phyloP scores from a whole-genome alignment of 371 early-diverging fungal species.

The Blyttiomyces sp. region DNA sequence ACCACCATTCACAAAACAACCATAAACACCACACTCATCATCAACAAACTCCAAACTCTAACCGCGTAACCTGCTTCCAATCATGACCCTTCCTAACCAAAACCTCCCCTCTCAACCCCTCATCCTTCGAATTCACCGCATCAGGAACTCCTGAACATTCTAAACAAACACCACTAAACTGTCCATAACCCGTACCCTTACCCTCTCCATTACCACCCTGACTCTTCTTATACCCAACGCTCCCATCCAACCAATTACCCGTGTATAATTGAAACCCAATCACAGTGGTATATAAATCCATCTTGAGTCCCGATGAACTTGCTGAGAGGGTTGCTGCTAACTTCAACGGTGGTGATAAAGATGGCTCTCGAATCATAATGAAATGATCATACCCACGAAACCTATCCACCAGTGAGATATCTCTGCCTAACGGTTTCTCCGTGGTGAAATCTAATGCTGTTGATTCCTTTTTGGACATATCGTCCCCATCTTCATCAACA shows the following conservation, averaged over 20 bases:
- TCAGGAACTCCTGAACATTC: conserved; percentile 68
- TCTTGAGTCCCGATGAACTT: conserved; percentile 51
- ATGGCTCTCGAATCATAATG: conserved; percentile 50
- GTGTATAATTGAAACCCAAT: conserved; percentile 77
- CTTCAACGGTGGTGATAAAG: no score
- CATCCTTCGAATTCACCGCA: conserved; percentile 53
- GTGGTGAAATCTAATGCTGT: conserved; percentile 53
- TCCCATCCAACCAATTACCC: conserved; percentile 59
- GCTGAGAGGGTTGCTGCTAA: conserved; percentile 40
- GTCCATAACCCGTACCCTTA: conserved; percentile 30
- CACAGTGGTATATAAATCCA: conserved; percentile 61
- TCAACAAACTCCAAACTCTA: no score
- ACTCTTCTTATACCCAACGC: conserved; percentile 26
- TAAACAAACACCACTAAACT: conserved; percentile 61
- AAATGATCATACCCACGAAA: conserved; percentile 64
- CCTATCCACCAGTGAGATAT: conserved; percentile 32
- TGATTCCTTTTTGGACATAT: conserved; percentile 31
- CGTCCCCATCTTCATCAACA: no score
- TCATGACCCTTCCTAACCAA: conserved; percentile 15
- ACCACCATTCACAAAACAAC: no score
- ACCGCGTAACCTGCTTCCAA: no score
- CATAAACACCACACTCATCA: no score
- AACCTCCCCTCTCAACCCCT: conserved; percentile 14
- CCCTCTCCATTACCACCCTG: no score
- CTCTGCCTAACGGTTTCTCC: conserved; percentile 42